Percentiles rank a stretch among this genome's conserved stretches.
These are phyloP conservation scores for Pyrenophora teres DNA, from an alignment of 2,329 filamentous ascomycete species.

Conservation along the genomic window DNA sequence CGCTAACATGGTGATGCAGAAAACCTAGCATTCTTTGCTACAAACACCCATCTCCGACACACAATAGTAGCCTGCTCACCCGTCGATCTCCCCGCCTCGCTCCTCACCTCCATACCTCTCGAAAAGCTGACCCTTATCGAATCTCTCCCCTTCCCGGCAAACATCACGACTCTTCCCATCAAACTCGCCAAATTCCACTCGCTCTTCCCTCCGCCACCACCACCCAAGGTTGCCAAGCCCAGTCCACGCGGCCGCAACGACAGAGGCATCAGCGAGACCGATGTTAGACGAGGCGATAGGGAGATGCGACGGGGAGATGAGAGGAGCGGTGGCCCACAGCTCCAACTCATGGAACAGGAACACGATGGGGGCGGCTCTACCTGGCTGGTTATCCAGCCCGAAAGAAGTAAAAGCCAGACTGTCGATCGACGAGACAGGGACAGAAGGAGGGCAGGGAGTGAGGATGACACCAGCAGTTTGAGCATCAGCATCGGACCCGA, in stretches of 20 bases:
- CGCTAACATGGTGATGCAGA: constrained; percentile 21
- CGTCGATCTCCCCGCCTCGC: constrained; percentile 35
- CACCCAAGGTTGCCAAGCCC: constrained; percentile 28
- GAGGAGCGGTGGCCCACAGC: constrained; percentile 24
- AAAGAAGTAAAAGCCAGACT: constrained; percentile 41
- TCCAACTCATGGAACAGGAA: constrained; percentile 46
- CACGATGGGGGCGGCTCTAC: constrained; percentile 41
- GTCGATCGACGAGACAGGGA: constrained; percentile 14
- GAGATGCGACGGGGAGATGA: constrained; percentile 12
- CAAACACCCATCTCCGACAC: constrained; percentile 43
- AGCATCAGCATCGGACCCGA: constrained; percentile 47
- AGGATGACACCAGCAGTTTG: constrained; percentile 41
- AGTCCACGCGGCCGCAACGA: constrained; percentile 20
- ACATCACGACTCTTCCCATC: constrained; percentile 38
- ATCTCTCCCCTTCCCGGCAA: constrained; percentile 32
- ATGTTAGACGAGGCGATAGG: constrained; percentile 6
- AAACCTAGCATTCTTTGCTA: constrained; percentile 42
- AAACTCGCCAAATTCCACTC: constrained; percentile 33
- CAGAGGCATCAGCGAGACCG: constrained; percentile 7
- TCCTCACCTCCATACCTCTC: constrained; percentile 40
- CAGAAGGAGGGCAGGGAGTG: constrained; percentile 28
- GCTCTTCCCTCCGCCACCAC: constrained; percentile 39
- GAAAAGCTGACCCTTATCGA: constrained; percentile 43
- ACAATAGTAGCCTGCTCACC: constrained; percentile 43
- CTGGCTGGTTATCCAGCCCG: constrained; percentile 46